Evolutionary conservation across 176 grass and related monocot species (phyloP).

Genomic region (Metroxylon sagu): DNA sequence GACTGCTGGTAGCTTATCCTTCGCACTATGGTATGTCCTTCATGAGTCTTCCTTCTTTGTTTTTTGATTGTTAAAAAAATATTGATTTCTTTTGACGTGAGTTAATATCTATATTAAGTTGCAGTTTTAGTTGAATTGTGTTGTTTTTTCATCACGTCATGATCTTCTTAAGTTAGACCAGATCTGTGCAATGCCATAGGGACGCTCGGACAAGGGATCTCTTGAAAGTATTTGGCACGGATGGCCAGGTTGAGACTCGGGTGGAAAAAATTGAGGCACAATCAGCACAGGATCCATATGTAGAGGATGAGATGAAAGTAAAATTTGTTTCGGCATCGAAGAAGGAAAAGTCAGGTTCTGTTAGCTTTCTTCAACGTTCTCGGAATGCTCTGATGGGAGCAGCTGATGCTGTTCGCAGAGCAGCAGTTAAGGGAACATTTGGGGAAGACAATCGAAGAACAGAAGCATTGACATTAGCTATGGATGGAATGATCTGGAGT

Average conservation of each 20-base stretch:
- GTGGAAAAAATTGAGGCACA: conserved; percentile 26
- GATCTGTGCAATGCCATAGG: conserved; percentile 26
- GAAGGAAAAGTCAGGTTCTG: conserved; percentile 77
- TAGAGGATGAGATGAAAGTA: conserved; percentile 76
- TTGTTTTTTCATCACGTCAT: too few species aligned
- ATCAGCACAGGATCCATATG: conserved; percentile 37
- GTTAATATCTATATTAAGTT: too few species aligned
- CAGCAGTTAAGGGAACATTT: conserved; percentile 80
- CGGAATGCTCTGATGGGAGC: conserved; percentile 85
- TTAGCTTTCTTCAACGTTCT: conserved; percentile 93
- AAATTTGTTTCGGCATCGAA: conserved; percentile 58
- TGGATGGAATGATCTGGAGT: conserved; percentile 77
- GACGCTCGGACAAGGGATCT: conserved; percentile 88
- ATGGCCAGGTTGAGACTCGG: conserved; percentile 57
- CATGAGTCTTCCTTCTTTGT: conserved; percentile 30
- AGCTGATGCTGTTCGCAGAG: conserved; percentile 72
- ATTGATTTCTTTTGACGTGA: too few species aligned
- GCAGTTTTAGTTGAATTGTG: too few species aligned
- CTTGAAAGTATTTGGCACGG: conserved; percentile 82
- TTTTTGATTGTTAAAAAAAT: conserved; percentile 19
- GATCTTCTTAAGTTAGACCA: too few species aligned
- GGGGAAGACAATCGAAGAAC: conserved; percentile 79
- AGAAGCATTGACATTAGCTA: conserved; percentile 57
- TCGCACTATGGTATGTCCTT: conserved; percentile 68
- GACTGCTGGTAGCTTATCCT: conserved; percentile 69